These are phyloP conservation scores for Serendipita sp. DNA, from an alignment of 768 basidiomycete genomes.

Conservation along the genomic window DNA sequence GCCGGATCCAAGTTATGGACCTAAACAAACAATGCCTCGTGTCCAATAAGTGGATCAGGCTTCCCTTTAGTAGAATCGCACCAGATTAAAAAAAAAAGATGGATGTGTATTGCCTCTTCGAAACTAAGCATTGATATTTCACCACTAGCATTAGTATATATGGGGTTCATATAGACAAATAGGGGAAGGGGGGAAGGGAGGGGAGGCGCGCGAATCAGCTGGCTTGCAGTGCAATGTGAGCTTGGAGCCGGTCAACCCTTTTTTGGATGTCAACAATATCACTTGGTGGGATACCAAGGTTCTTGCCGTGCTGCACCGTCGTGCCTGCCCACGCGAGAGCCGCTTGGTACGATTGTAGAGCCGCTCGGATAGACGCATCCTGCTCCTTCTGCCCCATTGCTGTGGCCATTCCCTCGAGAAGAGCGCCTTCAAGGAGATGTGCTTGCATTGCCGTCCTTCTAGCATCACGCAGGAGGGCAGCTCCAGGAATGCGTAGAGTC, in stretches of 20 bases:
- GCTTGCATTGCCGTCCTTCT: neutral
- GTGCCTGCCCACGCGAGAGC: constrained; percentile 1
- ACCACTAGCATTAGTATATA: too few relatives aligned
- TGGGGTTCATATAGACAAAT: too few relatives aligned
- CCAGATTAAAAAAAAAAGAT: too few relatives aligned
- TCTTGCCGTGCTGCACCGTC: neutral
- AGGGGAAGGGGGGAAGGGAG: too few relatives aligned
- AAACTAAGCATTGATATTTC: too few relatives aligned
- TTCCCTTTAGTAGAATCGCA: too few relatives aligned
- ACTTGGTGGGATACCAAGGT: neutral
- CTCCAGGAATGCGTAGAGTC: neutral
- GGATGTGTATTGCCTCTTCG: too few relatives aligned
- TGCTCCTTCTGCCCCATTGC: neutral
- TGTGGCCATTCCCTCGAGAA: neutral
- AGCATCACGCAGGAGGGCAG: neutral
- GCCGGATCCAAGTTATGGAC: too few relatives aligned
- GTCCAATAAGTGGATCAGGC: too few relatives aligned
- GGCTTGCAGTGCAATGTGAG: neutral
- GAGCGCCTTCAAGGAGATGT: neutral
- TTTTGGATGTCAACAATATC: neutral
- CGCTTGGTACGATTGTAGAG: neutral
- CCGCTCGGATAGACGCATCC: neutral
- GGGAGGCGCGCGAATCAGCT: too few relatives aligned
- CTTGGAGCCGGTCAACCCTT: neutral
- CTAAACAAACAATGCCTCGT: too few relatives aligned